Evolutionary conservation across 352 stramenopile genomes (phyloP), one percentile per base, ranked within the genome.

Genomic region (Thalassiosira hispida): DNA sequence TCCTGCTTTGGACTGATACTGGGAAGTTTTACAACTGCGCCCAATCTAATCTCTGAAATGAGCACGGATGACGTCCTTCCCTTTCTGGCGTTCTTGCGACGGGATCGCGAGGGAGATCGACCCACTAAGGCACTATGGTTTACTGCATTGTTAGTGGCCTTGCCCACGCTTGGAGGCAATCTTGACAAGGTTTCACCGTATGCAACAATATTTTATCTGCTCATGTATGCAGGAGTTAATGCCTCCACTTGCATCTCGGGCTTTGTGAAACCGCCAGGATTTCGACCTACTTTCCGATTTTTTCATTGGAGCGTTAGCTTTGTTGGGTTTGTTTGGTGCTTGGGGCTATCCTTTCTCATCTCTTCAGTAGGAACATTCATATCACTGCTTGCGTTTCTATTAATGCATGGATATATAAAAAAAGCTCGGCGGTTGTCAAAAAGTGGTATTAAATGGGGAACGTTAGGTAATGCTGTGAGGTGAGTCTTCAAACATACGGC

Each of bases 161-260:
- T 94, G 27, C 75, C 86, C 11, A 92, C 84, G n/a, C 67, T 95
- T 2, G 83, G 85, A 0, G 92, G 92, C n/a, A 95, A 94, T 67
- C 59, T 96, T 23, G 91, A 96, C 77, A 85, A 87, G 56, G 93
- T 96, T 31, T 92, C 91, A 22, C 90, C 92, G 18, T 88, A 93
- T 59, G 82, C 94, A n/a, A 95, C 92, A 59, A 93, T 95, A 73
- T 93, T 95, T 44, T 96, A 94, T 79, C 70, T 96, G 11, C 73
- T 94, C 33, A 93, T 94, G 85, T 96, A 95, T 65, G 79, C 73
- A 2, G 89, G 87, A 14, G 73, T 95, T 7, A 96, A 96, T 78
- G 61, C 92, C 11, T 83, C 83, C 31, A 95, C 90, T 65, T 96
- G 93, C 66, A 63, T 94, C 22, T 84, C 92, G 18, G 79, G 85